phyloP scores from a whole-genome alignment of 2,329 filamentous ascomycete genomes.

The Graphium sp. region DNA sequence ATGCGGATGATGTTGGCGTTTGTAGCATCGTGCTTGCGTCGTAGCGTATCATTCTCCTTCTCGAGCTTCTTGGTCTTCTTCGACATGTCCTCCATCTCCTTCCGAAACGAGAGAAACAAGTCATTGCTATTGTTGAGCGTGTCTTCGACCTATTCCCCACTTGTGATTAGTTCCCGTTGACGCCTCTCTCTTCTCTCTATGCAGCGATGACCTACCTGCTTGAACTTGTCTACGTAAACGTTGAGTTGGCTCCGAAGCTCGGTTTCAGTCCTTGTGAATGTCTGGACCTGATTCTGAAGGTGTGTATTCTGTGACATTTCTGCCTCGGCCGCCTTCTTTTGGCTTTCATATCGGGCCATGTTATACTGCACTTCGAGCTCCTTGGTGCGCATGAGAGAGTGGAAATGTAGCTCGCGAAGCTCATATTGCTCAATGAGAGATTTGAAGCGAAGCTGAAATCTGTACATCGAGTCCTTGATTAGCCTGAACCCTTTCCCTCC shows the following conservation, averaged over 20 bases:
- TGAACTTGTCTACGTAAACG: conserved; percentile 98
- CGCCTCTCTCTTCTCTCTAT: too few relatives aligned
- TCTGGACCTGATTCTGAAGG: conserved; percentile 80
- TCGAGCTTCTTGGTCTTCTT: conserved; percentile 96
- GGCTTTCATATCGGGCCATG: conserved; percentile 72
- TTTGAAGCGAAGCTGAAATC: conserved; percentile 77
- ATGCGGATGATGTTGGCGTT: conserved; percentile 93
- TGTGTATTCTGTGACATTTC: conserved; percentile 69
- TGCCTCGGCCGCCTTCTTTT: conserved; percentile 73
- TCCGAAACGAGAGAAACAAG: conserved; percentile 87
- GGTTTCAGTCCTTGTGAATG: conserved; percentile 89
- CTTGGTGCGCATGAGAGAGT: conserved; percentile 80
- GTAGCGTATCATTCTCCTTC: conserved; percentile 85
- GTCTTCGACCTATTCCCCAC: conserved; percentile 89
- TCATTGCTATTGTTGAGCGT: conserved; percentile 98
- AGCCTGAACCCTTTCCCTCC: neutral
- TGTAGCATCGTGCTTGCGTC: conserved; percentile 82
- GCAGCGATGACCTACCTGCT: conserved; percentile 55
- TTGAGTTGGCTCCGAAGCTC: conserved; percentile 91
- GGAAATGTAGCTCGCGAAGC: conserved; percentile 84
- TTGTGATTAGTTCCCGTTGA: too few relatives aligned
- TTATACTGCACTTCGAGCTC: conserved; percentile 92
- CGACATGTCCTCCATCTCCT: conserved; percentile 99
- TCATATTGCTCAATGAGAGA: conserved; percentile 96
- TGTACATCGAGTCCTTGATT: conserved; percentile 17